Conservation (phyloP, 768 basidiomycete species). For the Naganishia randhawae region DNA sequence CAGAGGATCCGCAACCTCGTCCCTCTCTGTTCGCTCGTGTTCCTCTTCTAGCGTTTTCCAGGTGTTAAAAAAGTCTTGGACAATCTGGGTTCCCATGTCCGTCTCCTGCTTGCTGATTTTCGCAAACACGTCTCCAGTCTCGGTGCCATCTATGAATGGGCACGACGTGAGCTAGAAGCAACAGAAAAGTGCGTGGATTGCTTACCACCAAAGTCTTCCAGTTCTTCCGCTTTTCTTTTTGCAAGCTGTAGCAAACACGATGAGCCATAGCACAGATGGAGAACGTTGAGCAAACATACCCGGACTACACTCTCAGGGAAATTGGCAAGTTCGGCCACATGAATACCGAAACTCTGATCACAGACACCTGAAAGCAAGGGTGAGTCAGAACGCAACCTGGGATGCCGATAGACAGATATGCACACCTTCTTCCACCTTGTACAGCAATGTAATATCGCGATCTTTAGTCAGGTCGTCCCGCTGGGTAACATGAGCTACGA, state of each 20-base stretch:
- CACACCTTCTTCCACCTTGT: conserved; percentile 73
- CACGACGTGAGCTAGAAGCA: conserved; percentile 4
- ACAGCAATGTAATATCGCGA: conserved; percentile 75
- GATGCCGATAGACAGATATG: conserved; percentile 15
- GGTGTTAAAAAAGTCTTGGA: conserved; percentile 69
- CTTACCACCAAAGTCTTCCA: conserved; percentile 74
- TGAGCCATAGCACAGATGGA: not conserved
- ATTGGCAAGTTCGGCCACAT: conserved; percentile 94
- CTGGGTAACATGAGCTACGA: conserved; percentile 80
- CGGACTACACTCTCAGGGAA: conserved; percentile 92
- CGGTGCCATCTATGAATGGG: conserved; percentile 40
- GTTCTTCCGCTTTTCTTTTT: conserved; percentile 84
- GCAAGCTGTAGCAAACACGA: conserved; percentile 60
- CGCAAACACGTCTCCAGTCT: conserved; percentile 49
- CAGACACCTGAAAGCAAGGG: conserved; percentile 63
- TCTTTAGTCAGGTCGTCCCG: conserved; percentile 54
- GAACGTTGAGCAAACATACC: conserved; percentile 52
- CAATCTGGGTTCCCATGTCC: conserved; percentile 73
- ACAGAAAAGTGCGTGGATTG: conserved; percentile 29
- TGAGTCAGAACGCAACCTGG: not conserved
- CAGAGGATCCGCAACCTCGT: conserved; percentile 8
- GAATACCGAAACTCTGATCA: conserved; percentile 97
- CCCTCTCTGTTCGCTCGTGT: not conserved
- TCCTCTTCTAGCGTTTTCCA: conserved; percentile 56
- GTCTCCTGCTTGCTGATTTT: conserved; percentile 61